Conservation (phyloP, 2,329 filamentous ascomycete genomes). For the Golovinomyces cichoracearum region DNA sequence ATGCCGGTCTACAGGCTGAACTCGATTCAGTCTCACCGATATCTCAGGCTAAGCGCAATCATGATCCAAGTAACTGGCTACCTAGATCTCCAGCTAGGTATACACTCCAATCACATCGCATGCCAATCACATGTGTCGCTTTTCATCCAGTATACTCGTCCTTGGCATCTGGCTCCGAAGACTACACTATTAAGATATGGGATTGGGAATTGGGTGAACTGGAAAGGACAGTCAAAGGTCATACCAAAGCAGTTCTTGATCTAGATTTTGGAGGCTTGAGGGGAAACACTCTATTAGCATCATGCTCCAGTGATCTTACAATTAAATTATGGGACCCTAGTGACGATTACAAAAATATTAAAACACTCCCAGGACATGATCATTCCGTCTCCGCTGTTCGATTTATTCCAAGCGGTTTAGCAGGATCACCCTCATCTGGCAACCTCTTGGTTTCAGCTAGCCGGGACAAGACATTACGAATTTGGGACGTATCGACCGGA, state of each 20-base stretch:
- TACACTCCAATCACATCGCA: slow-evolving; percentile 57
- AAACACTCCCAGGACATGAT: slow-evolving; percentile 72
- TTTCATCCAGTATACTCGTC: slow-evolving; percentile 85
- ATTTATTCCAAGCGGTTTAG: slow-evolving; percentile 63
- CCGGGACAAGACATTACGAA: slow-evolving; percentile 56
- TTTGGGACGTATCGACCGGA: slow-evolving; percentile 85
- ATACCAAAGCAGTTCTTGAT: slow-evolving; percentile 68
- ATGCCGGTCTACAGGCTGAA: slow-evolving; percentile 49
- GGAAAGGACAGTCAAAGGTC: slow-evolving; percentile 72
- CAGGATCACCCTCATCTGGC: slow-evolving; percentile 50
- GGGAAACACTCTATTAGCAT: slow-evolving; percentile 48
- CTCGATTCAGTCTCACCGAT: slow-evolving; percentile 59
- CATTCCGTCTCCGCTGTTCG: slow-evolving; percentile 73
- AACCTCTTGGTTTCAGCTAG: slow-evolving; percentile 72
- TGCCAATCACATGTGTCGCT: slow-evolving; percentile 61
- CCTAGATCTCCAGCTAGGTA: slow-evolving; percentile 62
- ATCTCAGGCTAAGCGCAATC: slow-evolving; percentile 47
- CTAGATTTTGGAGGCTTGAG: slow-evolving; percentile 73
- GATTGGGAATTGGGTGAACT: slow-evolving; percentile 86
- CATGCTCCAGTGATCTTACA: slow-evolving; percentile 52
- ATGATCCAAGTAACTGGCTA: slow-evolving; percentile 67
- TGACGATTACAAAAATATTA: slow-evolving; percentile 85
- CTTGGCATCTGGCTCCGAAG: slow-evolving; percentile 70
- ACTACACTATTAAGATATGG: slow-evolving; percentile 90
- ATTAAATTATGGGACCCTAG: slow-evolving; percentile 89